Percentiles rank a stretch among this genome's conserved stretches.
phyloP scores from a whole-genome alignment of 257 asterid genomes.

The Lithospermum erythrorhizon region DNA sequence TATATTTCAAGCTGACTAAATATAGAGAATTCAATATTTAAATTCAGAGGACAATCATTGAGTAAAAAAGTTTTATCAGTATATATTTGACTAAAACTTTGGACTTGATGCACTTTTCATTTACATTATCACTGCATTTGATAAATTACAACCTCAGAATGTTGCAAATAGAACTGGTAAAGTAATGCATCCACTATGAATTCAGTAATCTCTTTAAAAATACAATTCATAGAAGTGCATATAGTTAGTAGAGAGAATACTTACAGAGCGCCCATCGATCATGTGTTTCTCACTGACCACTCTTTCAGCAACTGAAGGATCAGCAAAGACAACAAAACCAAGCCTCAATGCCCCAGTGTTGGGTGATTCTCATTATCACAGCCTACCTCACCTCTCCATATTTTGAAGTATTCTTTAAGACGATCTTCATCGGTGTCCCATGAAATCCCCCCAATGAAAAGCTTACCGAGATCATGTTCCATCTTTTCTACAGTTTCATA shows the following conservation, averaged over 20 bases:
- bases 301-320: conserved; percentile 63
- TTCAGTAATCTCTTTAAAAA: too few relatives aligned
- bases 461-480: conserved; percentile 79
- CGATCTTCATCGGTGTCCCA: conserved; percentile 93
- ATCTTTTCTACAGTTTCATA: conserved; percentile 39
- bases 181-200: not conserved
- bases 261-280: conserved; percentile 70
- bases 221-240: too few relatives aligned
- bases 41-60: not conserved
- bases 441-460: conserved; percentile 86
- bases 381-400: conserved; percentile 75
- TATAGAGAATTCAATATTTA: not conserved
- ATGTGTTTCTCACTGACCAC: conserved; percentile 71
- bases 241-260: conserved; percentile 12
- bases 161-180: not conserved
- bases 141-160: not conserved
- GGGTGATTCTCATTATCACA: conserved; percentile 76
- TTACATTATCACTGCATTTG: not conserved
- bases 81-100: not conserved
- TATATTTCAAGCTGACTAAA: too few relatives aligned
- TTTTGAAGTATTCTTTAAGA: conserved; percentile 53
- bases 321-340: conserved; percentile 68
- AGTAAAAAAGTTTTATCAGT: too few relatives aligned
- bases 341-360: conserved; percentile 78
- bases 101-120: not conserved